Evolutionary conservation across 768 basidiomycete genomes (phyloP), one percentile per base, ranked within the genome.

Genomic region (Suillus occidentalis): DNA sequence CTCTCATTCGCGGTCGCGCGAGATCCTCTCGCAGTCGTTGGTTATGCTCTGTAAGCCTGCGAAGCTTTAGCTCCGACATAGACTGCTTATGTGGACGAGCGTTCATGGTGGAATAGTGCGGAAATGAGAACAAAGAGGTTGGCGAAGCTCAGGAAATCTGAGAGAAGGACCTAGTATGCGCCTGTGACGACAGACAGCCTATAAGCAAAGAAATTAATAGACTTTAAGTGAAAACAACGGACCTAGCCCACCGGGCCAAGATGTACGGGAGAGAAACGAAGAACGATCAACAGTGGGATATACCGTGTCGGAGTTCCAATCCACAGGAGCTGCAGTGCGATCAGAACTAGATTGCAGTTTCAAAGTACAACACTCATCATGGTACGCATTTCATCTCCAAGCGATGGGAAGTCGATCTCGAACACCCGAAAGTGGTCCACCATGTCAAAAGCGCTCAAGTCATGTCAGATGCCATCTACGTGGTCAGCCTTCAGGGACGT

Each of bases 51-150:
- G 90, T 92, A 74, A 98, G 81, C 47, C 96, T 84, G 43, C 95
- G 88, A 67, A 97, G 89, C 86, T 97, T 97, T 75, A 97, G 91
- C 85, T 97, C 96, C 59, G 92, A 93, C 94, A 98, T 97, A 72
- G 94, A 93, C 85, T 95, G 95, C 85, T 91, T 91, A 76, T 90
- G 90, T 31, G 89, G 89, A 71, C 90, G 87, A 63, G 86, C 81
- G 76, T 87, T 90, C 90, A 91, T 91, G 43, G 69, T 72, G 71
- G 57, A 70, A 28, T 65, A 45, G 31, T 43, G 60, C 34, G 31
- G 45, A 31, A 55, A 59, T 56, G 22, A 49, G n/a, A 63, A 62
- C 34, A 10, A 60, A 34, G 47, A 43, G 20, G 68, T 40, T 42
- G 39, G 34, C n/a, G 20, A 49, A 52, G 28, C 22, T 22, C 25